A percentile compares a stretch with the other conserved stretches of the same genome.
Evolutionary conservation across 768 basidiomycete genomes (phyloP).

Genomic region (Pleurotus eryngii): DNA sequence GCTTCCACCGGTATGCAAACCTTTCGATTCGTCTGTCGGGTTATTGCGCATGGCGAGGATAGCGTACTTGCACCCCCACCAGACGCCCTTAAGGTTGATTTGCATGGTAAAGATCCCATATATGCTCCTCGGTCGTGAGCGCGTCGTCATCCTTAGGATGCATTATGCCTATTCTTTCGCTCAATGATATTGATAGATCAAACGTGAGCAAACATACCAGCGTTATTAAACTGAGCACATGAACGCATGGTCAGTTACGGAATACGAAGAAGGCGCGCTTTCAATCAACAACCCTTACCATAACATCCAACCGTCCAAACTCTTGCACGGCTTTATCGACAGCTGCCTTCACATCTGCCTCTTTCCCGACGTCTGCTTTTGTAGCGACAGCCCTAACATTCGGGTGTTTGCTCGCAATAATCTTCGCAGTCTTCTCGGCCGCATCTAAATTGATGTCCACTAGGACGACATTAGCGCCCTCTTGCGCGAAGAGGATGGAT

Average conservation of each 20-base stretch:
- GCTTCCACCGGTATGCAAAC: constrained; percentile 78
- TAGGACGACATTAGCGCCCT: constrained; percentile 88
- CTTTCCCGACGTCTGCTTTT: constrained; percentile 87
- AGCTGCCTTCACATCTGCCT: constrained; percentile 77
- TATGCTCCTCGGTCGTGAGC: constrained; percentile 91
- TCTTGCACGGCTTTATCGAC: constrained; percentile 77
- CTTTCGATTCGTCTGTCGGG: constrained; percentile 74
- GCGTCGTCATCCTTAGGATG: constrained; percentile 94
- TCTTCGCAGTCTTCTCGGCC: constrained; percentile 61
- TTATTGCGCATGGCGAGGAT: constrained; percentile 96
- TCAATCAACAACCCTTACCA: constrained; percentile 51
- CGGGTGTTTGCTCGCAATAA: constrained; percentile 65
- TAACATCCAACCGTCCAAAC: constrained; percentile 93
- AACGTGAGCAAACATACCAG: constrained; percentile 42
- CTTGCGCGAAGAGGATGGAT: constrained; percentile 89
- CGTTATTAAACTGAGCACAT: constrained; percentile 83
- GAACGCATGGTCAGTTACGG: background rate
- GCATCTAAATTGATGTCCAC: constrained; percentile 83
- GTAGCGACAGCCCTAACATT: constrained; percentile 65
- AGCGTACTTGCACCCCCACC: constrained; percentile 99
- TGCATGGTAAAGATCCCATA: constrained; percentile 93
- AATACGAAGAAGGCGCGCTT: background rate
- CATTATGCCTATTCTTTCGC: constrained; percentile 77
- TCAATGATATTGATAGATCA: background rate
- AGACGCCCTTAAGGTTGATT: constrained; percentile 97